Evolutionary conservation across 2,329 filamentous ascomycete genomes (phyloP), one percentile per base, ranked within the genome.

Genomic region (Parafenestella ontariensis): DNA sequence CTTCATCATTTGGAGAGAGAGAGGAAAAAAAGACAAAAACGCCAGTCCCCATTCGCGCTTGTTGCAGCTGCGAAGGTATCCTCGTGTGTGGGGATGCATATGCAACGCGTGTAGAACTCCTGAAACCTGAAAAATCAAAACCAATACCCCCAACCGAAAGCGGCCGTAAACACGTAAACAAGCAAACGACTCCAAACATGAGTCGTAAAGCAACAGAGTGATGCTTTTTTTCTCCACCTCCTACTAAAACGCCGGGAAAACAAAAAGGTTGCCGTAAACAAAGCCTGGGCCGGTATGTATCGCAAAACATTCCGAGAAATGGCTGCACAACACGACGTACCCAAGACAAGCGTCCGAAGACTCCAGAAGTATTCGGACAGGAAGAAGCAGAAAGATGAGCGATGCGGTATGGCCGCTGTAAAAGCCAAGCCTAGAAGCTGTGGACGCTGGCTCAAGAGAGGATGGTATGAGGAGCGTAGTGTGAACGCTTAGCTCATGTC

Each of bases 401-500:
- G 24, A 34, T 47, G 50, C 31, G 31, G 17, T 21, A n/a, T 23
- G 21, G 20, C 20, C 17, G 24, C 5, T 26, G 28, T 20, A 17
- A 23, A 15, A n/a, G 39, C 28, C 18, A 11, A 42, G 33, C 29
- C n/a, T n/a, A 8, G 17, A 45, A 24, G 28, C 4, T 17, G 13
- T 21, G 13, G 15, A 17, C 5, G 17, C 5, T 34, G 37, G 33
- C 21, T 40, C 33, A 39, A 46, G 45, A 43, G 31, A 36, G 26
- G 41, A 54, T 39, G 18, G 33, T 44, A 11, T 40, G 33, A n/a
- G 21, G 15, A 37, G 26, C 20, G 11, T 9, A 44, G 36, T 20
- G 34, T 23, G 28, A 21, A 21, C 29, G 34, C 61, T 71, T 54
- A 77, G 62, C 71, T 73, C 59, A 70, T 71, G 71, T 89, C 86